phyloP scores from a whole-genome alignment of 1,284 basidiomycete species.

The Earliella scabrosa region DNA sequence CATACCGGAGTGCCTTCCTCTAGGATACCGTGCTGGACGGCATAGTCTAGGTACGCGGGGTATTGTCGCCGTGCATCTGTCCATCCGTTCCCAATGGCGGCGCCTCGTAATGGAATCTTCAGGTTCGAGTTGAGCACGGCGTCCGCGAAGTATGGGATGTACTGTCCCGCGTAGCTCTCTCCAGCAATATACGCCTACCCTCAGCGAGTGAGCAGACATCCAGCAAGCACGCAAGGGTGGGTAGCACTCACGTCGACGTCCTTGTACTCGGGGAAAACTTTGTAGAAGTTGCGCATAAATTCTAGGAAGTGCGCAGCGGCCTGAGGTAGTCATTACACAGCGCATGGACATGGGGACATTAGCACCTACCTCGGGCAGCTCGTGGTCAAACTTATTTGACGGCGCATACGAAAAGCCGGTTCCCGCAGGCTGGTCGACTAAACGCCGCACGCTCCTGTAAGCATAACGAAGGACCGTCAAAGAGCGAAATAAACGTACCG shows the following conservation, averaged over 20 bases:
- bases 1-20: conserved; percentile 73
- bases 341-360: background rate
- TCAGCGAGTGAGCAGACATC: too few relatives aligned
- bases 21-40: conserved; percentile 80
- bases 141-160: conserved; percentile 94
- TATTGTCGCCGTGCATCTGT: conserved; percentile 92
- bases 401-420: conserved; percentile 93
- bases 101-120: conserved; percentile 69
- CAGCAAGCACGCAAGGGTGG: too few relatives aligned
- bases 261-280: conserved; percentile 88
- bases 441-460: background rate
- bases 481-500: conserved; percentile 52
- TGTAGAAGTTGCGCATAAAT: conserved; percentile 89
- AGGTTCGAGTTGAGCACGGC: conserved; percentile 73
- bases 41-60: conserved; percentile 89
- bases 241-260: conserved; percentile 75
- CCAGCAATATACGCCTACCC: conserved; percentile 95
- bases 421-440: conserved; percentile 96
- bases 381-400: conserved; percentile 85
- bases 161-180: conserved; percentile 98
- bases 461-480: background rate
- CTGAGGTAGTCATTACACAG: conserved; percentile 45
- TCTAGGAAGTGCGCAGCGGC: conserved; percentile 81
- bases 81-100: conserved; percentile 98
- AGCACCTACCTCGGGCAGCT: conserved; percentile 66